Base-by-base conservation (phyloP, 306 rosid species). In the Canavalia ensiformis region DNA sequence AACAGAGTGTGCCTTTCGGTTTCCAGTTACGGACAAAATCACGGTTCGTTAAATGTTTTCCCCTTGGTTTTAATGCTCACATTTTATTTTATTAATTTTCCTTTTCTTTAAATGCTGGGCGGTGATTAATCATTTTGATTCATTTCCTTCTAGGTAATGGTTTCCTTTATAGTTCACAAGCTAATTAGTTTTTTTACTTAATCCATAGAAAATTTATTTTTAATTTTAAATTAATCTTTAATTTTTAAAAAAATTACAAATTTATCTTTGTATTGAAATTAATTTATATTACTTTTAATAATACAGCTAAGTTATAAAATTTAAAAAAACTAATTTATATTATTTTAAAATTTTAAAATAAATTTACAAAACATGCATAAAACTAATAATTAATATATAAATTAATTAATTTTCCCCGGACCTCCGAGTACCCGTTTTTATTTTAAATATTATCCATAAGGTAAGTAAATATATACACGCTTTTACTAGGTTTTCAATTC, bases 1-100 rank as follows among this genome's bases (percentile, higher is more conserved):
- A 37, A 74, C 1, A 65, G 55, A 39, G 37, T 28, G 65, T 68
- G 64, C 6, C 50, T 66, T 72, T 64, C 76, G 28, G 52, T 47
- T 65, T 46, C 45, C 33, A 46, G 54, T 11, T 30, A 28, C 51
- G 12, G 67, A 85, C 85, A 85, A 81, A 76, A 65, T 28, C 73
- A 42, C 4, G 57, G 33, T 76, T 72, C 58, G 33, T 57, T 75
- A 51, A 18, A 67, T 6, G 55, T 74, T 56, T 9, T 25, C 13
- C 18, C n/a, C n/a, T 75, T 67, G 0, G 56, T 50, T 68, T 47
- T n/a, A 41, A 1, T 52, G 37, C 50, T 10, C 13, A 1, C 6
- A 0, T 25, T 18, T 35, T 4, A 18, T 18, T 45, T 1, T 44
- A 0, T 28, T 18, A 18, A 18, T 3, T 65, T 41, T 1, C 2